Evolutionary conservation across 768 basidiomycete species (phyloP).

Genomic region (Inosperma sp.): DNA sequence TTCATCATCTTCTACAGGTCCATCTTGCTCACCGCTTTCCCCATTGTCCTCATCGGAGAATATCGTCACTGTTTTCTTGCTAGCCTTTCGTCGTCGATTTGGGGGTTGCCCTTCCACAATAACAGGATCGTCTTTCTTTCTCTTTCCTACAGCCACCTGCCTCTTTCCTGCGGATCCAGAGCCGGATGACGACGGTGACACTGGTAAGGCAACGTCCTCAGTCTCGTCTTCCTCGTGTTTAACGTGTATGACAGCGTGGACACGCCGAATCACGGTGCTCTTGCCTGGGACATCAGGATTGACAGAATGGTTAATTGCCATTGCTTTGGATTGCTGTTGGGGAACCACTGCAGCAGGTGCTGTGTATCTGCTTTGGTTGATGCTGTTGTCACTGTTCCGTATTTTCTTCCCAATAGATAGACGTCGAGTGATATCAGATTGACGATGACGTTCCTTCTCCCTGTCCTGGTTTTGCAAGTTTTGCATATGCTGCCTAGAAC

Average conservation of each 20-base stretch:
- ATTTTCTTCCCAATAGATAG: neutral
- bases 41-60: too few species aligned
- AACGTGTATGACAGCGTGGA: constrained; percentile 59
- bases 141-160: neutral
- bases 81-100: too few species aligned
- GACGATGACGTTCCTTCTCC: neutral
- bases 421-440: neutral
- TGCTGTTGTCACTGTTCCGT: too few species aligned
- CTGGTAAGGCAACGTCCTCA: too few species aligned
- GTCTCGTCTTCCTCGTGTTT: constrained; percentile 48
- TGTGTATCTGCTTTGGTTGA: too few species aligned
- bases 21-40: too few species aligned
- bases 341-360: too few species aligned
- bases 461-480: neutral
- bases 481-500: too few species aligned
- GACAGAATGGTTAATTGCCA: neutral
- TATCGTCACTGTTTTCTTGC: too few species aligned
- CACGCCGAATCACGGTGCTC: constrained; percentile 53
- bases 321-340: too few species aligned
- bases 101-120: too few species aligned
- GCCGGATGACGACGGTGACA: too few species aligned
- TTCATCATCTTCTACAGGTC: constrained; percentile 23
- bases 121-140: neutral
- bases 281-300: neutral
- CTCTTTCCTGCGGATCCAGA: neutral